A percentile compares a stretch with the other conserved stretches of the same genome.
These are phyloP conservation scores for Tricholoma sp. DNA, from an alignment of 768 basidiomycete genomes.

Conservation along the genomic window DNA sequence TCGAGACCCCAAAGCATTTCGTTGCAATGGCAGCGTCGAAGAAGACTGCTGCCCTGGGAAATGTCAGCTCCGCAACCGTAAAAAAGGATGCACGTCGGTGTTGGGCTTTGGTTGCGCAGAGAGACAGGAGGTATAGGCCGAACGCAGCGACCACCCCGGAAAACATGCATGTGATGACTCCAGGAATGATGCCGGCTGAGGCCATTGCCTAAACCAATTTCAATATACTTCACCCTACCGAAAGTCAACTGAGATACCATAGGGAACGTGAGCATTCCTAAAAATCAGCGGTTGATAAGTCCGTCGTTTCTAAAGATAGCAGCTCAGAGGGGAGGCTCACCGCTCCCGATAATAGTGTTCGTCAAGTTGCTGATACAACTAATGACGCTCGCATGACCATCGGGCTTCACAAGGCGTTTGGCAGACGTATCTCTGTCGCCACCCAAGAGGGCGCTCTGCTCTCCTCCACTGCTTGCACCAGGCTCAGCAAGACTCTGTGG, in stretches of 20 bases:
- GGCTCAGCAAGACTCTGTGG: slow-evolving; percentile 29
- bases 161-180: slow-evolving; percentile 80
- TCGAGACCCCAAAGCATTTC: slow-evolving; percentile 96
- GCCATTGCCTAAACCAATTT: slow-evolving; percentile 69
- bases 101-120: slow-evolving; percentile 72
- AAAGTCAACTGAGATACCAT: slow-evolving; percentile 42
- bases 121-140: slow-evolving; percentile 83
- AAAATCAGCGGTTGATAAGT: background rate
- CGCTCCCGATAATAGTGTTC: slow-evolving; percentile 92
- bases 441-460: slow-evolving; percentile 59
- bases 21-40: slow-evolving; percentile 94
- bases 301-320: background rate
- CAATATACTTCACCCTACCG: slow-evolving; percentile 3
- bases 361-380: slow-evolving; percentile 76
- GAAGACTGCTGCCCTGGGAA: slow-evolving; percentile 80
- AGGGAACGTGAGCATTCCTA: slow-evolving; percentile 88
- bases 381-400: slow-evolving; percentile 64
- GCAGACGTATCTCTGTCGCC: slow-evolving; percentile 25
- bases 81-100: slow-evolving; percentile 81
- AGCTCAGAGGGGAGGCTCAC: slow-evolving; percentile 35
- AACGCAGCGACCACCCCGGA: slow-evolving; percentile 75
- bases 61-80: slow-evolving; percentile 78
- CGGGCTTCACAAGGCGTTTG: slow-evolving; percentile 24
- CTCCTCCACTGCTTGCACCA: slow-evolving; percentile 29
- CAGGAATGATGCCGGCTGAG: slow-evolving; percentile 84